These are phyloP conservation scores for Liquidambar formosana DNA, from an alignment of 164 flowering plant species.

Conservation along the genomic window DNA sequence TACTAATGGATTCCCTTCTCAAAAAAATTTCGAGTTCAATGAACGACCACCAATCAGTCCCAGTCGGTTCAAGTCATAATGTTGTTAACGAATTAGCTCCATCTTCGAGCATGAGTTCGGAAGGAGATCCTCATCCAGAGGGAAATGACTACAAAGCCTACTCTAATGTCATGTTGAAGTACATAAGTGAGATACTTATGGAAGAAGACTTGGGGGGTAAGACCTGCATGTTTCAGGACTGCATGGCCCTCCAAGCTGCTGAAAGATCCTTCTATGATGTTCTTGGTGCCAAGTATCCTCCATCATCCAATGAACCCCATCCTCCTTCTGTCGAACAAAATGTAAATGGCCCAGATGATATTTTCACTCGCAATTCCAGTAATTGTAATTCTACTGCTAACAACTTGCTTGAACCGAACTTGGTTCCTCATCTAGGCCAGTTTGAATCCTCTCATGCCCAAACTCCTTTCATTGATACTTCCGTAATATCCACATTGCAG, in stretches of 20 bases:
- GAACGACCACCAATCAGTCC: too few relatives aligned
- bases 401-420: neutral
- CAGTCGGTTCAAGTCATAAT: too few relatives aligned
- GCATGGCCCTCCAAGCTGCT: constrained; percentile 17
- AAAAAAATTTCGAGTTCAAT: too few relatives aligned
- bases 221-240: constrained; percentile 15
- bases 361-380: neutral
- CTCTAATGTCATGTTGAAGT: constrained; percentile 10
- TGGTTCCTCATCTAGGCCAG: neutral
- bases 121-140: neutral
- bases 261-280: constrained; percentile 26
- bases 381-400: neutral
- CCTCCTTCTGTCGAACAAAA: neutral
- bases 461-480: too few relatives aligned
- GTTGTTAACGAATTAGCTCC: too few relatives aligned
- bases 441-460: neutral
- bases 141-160: constrained; percentile 4
- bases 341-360: neutral
- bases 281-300: constrained; percentile 3
- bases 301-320: neutral
- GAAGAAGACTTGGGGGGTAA: constrained; percentile 24
- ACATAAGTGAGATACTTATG: constrained; percentile 23
- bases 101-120: neutral
- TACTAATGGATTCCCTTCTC: too few relatives aligned
- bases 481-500: neutral